A percentile compares a stretch with the other conserved stretches of the same genome.
These are phyloP conservation scores for Cyclostephanos tholiformis DNA, from an alignment of 108 stramenopile species.

Conservation along the genomic window DNA sequence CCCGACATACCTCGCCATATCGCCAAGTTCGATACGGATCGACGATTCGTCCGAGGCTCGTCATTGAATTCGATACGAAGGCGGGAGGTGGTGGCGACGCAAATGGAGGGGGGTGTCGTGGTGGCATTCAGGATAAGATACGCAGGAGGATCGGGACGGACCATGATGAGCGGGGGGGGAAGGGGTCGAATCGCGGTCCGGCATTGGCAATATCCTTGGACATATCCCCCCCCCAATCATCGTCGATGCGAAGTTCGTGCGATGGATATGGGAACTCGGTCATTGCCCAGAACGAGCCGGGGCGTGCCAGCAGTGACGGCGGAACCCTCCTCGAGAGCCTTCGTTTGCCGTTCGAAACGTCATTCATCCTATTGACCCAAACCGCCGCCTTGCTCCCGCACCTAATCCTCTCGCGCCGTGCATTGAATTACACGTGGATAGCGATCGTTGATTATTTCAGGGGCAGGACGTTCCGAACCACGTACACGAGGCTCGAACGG, in stretches of 20 bases:
- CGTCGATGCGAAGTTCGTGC: not conserved
- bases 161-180: conserved; percentile 11
- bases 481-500: conserved; percentile 54
- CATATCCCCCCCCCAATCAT: not conserved
- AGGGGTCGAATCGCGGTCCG: not conserved
- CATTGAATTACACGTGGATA: conserved; percentile 37
- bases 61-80: conserved; percentile 33
- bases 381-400: conserved; percentile 34
- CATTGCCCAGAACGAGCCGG: not conserved
- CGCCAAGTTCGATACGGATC: not conserved
- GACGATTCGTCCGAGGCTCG: conserved; percentile 2
- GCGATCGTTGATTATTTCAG: conserved; percentile 61
- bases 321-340: not conserved
- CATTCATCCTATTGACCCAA: conserved; percentile 12
- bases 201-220: conserved; percentile 20
- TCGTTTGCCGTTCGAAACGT: conserved; percentile 14
- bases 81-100: not conserved
- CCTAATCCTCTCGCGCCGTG: conserved; percentile 40
- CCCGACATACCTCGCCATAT: not conserved
- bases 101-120: not conserved
- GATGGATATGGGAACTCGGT: not conserved
- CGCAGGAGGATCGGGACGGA: conserved; percentile 7
- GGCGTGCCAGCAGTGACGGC: not conserved
- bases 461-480: conserved; percentile 64
- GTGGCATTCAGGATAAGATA: conserved; percentile 12